Evolutionary conservation across 305 asterid species (phyloP).

Genomic region (Stenogyne calaminthoides): DNA sequence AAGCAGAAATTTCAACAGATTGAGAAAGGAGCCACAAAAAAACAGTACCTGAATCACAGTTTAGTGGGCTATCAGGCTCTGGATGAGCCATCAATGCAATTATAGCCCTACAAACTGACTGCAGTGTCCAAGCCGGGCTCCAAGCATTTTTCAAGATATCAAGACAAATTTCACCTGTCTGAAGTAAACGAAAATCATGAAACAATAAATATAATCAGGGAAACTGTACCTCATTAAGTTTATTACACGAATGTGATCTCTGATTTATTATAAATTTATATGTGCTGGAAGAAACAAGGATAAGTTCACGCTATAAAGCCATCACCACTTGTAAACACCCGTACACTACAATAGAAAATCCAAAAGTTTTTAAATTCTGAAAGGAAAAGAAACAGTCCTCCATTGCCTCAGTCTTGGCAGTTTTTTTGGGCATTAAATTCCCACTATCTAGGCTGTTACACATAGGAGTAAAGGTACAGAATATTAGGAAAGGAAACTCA

Average conservation of each 20-base stretch:
- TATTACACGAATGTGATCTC: background rate
- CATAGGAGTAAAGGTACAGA: too few relatives aligned
- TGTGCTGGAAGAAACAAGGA: background rate
- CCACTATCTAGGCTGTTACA: too few relatives aligned
- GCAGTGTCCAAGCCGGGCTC: conserved; percentile 99
- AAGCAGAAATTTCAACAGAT: background rate
- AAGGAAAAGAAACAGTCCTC: too few relatives aligned
- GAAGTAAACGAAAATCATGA: conserved; percentile 23
- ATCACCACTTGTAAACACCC: too few relatives aligned
- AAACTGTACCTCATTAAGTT: background rate
- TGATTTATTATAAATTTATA: background rate
- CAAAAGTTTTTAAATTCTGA: too few relatives aligned
- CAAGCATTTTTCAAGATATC: conserved; percentile 97
- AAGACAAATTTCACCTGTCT: conserved; percentile 99
- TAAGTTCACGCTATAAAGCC: background rate
- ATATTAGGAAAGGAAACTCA: too few relatives aligned
- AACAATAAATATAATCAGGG: background rate
- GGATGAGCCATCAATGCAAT: conserved; percentile 99
- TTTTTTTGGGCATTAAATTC: too few relatives aligned
- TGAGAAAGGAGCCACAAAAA: background rate
- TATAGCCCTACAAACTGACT: conserved; percentile 96
- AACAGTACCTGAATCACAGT: conserved; percentile 89
- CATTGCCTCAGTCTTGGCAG: too few relatives aligned
- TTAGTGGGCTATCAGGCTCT: conserved; percentile 93
- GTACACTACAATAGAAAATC: too few relatives aligned